Base-by-base conservation (phyloP, 2,329 filamentous ascomycete genomes). In the Fusarium sp. region DNA sequence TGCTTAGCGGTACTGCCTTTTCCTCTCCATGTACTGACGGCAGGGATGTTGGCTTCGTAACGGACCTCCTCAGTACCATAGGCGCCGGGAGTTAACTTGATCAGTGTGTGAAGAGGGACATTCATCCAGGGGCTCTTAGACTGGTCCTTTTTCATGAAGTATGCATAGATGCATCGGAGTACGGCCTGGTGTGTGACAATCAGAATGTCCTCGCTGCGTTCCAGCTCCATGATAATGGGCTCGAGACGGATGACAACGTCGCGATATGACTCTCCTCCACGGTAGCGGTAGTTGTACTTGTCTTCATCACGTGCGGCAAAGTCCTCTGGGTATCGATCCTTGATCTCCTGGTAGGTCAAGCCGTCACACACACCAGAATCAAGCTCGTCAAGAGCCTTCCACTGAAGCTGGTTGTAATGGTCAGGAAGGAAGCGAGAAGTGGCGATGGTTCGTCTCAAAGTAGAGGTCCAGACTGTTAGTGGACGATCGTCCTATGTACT, bases 271-370 rank as follows among this genome's bases (percentile, higher is more conserved):
- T 99, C 96, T 57, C 96, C 96, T 69, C 96, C 96, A 8, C 96
- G 91, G 82, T 99, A 99, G 61, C 96, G 94, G 83, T 99, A 99
- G 84, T 99, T 98, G 88, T 98, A 98, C 82, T 99, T 99, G 86
- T 99, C 96, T 73, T 97, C 94, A 80, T 99, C 96, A 68, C 96
- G 93, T 34, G 95, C 94, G 52, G 90, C 90, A 83, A 99, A 99
- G 83, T 99, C 96, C 73, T 98, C 95, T 0, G 96, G 96, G 79
- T 93, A 98, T 58, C 88, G 84, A 76, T 97, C 89, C 76, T 96
- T 94, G 78, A 99, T 98, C 79, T 99, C 92, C 77, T 94, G 93
- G 80, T 98, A 98, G 2, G 96, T 99, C 79, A 98, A 89, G 58
- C 95, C 95, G 76, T 99, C 96, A 82, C 96, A 99, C 50, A 98